These are phyloP conservation scores for Plantago elongata DNA, from an alignment of 257 asterid species.

Conservation along the genomic window DNA sequence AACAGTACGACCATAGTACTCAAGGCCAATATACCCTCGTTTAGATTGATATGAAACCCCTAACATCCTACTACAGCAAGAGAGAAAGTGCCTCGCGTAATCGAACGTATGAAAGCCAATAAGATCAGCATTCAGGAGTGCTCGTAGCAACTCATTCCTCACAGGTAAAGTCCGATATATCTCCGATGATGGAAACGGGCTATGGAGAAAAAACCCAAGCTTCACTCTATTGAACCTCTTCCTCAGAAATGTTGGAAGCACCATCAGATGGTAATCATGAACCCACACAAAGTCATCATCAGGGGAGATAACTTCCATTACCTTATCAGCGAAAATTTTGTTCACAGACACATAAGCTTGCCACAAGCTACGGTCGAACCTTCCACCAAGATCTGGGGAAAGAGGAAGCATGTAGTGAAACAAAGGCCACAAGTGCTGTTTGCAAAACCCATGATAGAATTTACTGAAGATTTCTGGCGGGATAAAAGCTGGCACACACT, in stretches of 20 bases:
- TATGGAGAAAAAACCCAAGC: conserved; percentile 83
- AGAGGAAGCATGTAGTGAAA: conserved; percentile 94
- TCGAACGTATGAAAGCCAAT: conserved; percentile 84
- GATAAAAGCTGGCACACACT: conserved; percentile 85
- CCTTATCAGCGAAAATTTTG: conserved; percentile 85
- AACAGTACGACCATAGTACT: conserved; percentile 81
- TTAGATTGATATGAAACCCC: conserved; percentile 77
- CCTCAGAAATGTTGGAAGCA: conserved; percentile 70
- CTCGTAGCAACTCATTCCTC: conserved; percentile 64
- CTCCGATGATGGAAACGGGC: conserved; percentile 85
- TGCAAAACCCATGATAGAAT: conserved; percentile 85
- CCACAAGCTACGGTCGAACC: conserved; percentile 79
- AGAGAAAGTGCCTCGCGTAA: conserved; percentile 76
- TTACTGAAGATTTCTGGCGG: conserved; percentile 67
- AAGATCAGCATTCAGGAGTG: conserved; percentile 77
- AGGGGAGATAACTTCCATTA: conserved; percentile 82
- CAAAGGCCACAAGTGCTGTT: conserved; percentile 82
- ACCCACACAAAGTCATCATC: conserved; percentile 91
- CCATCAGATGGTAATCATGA: conserved; percentile 89
- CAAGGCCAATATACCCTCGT: conserved; percentile 78
- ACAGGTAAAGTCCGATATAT: conserved; percentile 81
- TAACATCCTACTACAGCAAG: conserved; percentile 83
- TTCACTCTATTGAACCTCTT: conserved; percentile 79
- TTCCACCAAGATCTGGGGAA: conserved; percentile 85
- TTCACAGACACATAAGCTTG: conserved; percentile 86